Evolutionary conservation across 2,329 filamentous ascomycete genomes (phyloP), one percentile per base, ranked within the genome.

Genomic region (Diaporthe citri): DNA sequence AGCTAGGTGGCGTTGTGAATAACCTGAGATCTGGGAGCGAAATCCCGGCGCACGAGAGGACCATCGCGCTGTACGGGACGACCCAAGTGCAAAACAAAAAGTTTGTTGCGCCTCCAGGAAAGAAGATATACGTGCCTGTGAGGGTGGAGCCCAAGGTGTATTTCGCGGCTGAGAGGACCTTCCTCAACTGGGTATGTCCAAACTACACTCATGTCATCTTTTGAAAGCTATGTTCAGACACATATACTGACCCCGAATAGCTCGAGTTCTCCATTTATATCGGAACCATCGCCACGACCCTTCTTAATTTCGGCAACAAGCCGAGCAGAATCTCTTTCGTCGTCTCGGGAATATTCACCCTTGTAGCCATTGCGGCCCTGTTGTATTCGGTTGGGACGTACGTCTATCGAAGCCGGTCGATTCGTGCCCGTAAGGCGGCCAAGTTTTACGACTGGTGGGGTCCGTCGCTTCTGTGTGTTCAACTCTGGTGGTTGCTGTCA

Each of bases 71-170:
- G 15, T 90, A 92, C 52, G 90, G 90, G 9, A 81, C 83, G 67
- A 84, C 88, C 80, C 79, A 92, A 85, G 88, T 92, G 36, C 87
- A 89, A 77, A 87, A 83, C 41, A 90, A 88, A 82, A 88, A 85
- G 79, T 91, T 95, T 86, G 93, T 91, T 82, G 94, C 94, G 12
- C 94, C 94, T 17, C 92, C 91, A 82, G 94, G 94, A 72, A 96
- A 96, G 90, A 94, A 94, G 83, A 98, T 99, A 75, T 96, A 98
- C 80, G 97, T 99, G 34, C 96, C 96, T 20, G 93, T 98, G 73
- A 92, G 97, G 66, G 96, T 99, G 46, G 97, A 99, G 84, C 97
- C 97, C 46, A 99, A 99, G 86, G 97, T 99, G 69, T 98, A 95
- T 84, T 98, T 99, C 82, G 97, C 97, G 31, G 96, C 95, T 0